Evolutionary conservation across 768 basidiomycete species (phyloP).

Genomic region (Boletellus emodensis): DNA sequence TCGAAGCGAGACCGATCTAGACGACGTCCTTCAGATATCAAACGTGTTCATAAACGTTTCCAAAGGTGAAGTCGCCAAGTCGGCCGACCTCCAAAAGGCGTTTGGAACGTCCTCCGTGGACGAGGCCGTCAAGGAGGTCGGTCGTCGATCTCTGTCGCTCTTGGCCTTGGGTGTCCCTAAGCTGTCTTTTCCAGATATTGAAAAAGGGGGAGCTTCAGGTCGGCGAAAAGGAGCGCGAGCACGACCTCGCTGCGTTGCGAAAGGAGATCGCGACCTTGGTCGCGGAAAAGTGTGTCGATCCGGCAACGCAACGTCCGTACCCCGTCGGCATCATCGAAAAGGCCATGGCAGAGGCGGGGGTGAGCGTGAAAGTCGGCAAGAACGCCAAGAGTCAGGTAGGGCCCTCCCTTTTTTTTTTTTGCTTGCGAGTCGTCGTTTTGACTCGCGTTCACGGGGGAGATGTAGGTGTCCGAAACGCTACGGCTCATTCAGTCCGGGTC

Average conservation of each 20-base stretch:
- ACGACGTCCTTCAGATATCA: conserved; percentile 94
- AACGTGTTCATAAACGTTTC: conserved; percentile 96
- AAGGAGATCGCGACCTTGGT: conserved; percentile 92
- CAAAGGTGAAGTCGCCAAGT: conserved; percentile 90
- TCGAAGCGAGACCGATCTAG: conserved; percentile 80
- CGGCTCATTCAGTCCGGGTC: conserved; percentile 76
- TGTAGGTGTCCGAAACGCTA: conserved; percentile 86
- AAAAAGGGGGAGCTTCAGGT: conserved; percentile 97
- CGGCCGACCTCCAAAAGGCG: conserved; percentile 85
- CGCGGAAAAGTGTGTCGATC: conserved; percentile 95
- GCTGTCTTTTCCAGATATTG: conserved; percentile 59
- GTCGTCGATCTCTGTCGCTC: conserved; percentile 5
- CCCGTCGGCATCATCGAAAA: conserved; percentile 96
- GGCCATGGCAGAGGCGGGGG: conserved; percentile 93
- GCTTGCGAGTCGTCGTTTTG: not conserved
- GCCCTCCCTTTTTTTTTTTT: conserved; percentile 3
- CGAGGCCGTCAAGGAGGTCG: conserved; percentile 79
- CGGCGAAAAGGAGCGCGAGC: conserved; percentile 93
- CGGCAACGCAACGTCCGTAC: conserved; percentile 82
- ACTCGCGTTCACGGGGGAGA: not conserved
- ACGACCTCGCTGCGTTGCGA: conserved; percentile 77
- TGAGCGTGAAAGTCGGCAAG: conserved; percentile 85
- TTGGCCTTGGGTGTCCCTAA: not conserved
- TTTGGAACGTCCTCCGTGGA: conserved; percentile 74
- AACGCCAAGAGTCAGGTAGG: conserved; percentile 88